Evolutionary conservation across 495 filamentous ascomycete genomes (phyloP), one percentile per base, ranked within the genome.

Genomic region (Hyaloscypha finlandica): DNA sequence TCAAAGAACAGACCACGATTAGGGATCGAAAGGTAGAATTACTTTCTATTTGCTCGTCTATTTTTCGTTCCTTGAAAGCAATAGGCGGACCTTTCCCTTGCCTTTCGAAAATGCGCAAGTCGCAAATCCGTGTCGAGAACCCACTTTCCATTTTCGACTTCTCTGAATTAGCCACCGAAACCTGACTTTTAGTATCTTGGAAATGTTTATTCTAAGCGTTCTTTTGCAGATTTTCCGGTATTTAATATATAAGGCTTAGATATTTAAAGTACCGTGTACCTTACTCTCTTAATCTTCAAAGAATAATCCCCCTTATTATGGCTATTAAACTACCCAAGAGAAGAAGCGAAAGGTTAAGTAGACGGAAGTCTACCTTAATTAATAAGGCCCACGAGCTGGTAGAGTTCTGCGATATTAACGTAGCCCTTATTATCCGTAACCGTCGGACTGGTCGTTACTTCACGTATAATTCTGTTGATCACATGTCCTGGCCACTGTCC

Each of bases 391-490:
- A 67, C 58, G 58, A 67, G 57, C 12, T 67, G 30, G 65, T 58
- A 39, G 20, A 37, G 30, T 55, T 67, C 35, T 67, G 57, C 48
- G 33, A 67, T 54, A 58, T 67, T 62, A 42, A 67, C n/a, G 58
- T 67, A 56, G 65, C 58, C 20, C 51, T 67, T 6, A 54, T 67
- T 42, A 31, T 67, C 42, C 33, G 58, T 56, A 55, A 20, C 42
- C 65, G 42, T 55, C n/a, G 31, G 32, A 62, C 65, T 37, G 59
- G 65, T 29, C 65, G 58, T 55, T 54, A 53, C 16, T 33, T 62
- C 32, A 67, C 58, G 6, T 67, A 67, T 20, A 67, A 67, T 33
- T 67, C 65, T 45, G 33, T 65, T 11, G 54, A 65, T 59, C 63
- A 59, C 37, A 54, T 48, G 37, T 59, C 54, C 4, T 67, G 58